Percentiles rank a stretch among this genome's conserved stretches.
These are phyloP conservation scores for Solanum raphanifolium DNA, from an alignment of 257 asterid species.

Conservation along the genomic window DNA sequence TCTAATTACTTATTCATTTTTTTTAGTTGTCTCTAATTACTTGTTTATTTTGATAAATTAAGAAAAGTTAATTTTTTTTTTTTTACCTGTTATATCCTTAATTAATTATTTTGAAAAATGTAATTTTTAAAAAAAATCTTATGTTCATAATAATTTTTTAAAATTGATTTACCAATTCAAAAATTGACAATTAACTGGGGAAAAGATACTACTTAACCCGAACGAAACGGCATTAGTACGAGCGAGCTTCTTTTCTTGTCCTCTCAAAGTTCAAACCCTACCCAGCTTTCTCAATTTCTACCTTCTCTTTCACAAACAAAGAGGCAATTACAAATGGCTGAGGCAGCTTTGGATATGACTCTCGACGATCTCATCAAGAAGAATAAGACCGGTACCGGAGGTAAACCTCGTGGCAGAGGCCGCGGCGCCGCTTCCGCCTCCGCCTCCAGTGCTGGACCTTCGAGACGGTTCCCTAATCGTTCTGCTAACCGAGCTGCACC, in stretches of 20 bases:
- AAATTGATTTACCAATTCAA: too few species aligned
- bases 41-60: too few species aligned
- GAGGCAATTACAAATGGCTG: constrained; percentile 42
- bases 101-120: too few species aligned
- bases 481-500: constrained; percentile 58
- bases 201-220: too few species aligned
- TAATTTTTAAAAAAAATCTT: too few species aligned
- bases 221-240: background rate
- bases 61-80: too few species aligned
- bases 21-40: too few species aligned
- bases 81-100: too few species aligned
- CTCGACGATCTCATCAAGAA: constrained; percentile 91
- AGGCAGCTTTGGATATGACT: constrained; percentile 72
- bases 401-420: constrained; percentile 34
- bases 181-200: too few species aligned
- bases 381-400: constrained; percentile 53
- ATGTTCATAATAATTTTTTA: too few species aligned
- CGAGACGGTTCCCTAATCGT: constrained; percentile 64
- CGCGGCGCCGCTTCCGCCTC: constrained; percentile 25
- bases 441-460: constrained; percentile 54
- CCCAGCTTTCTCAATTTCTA: background rate
- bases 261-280: background rate
- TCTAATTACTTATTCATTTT: too few species aligned
- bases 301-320: background rate
- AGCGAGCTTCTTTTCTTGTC: background rate